Evolutionary conservation across 441 rosid species (phyloP).

Genomic region (Mallotus japonicus): DNA sequence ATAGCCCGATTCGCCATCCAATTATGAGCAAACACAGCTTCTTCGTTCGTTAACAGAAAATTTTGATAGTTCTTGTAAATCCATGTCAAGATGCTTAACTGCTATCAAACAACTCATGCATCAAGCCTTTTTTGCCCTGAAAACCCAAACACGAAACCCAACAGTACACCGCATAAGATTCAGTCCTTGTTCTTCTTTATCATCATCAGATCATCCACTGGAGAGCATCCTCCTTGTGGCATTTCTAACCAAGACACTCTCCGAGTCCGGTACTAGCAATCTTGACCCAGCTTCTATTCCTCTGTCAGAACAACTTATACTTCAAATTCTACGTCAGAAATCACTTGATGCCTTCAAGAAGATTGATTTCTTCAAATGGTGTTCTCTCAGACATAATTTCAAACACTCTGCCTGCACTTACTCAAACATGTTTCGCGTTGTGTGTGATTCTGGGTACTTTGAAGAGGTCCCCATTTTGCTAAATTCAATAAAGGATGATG

Average conservation of each 20-base stretch:
- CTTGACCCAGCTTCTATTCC: conserved; percentile 58
- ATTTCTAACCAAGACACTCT: conserved; percentile 57
- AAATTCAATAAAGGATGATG: conserved; percentile 57
- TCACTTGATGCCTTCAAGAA: conserved; percentile 56
- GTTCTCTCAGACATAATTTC: conserved; percentile 52
- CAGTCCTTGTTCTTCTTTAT: conserved; percentile 5
- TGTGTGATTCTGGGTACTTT: conserved; percentile 53
- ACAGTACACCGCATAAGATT: conserved; percentile 6
- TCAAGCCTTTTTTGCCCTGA: background rate
- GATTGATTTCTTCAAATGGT: conserved; percentile 70
- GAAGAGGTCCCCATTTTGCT: conserved; percentile 59
- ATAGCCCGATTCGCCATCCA: background rate
- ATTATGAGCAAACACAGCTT: no score
- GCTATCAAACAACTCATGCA: conserved; percentile 7
- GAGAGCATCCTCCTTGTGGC: conserved; percentile 56
- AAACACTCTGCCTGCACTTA: conserved; percentile 60
- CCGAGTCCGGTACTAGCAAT: conserved; percentile 53
- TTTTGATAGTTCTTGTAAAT: background rate
- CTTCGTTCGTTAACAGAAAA: background rate
- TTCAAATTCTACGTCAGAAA: conserved; percentile 53
- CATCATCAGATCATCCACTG: conserved; percentile 32
- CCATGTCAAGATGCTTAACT: conserved; percentile 26
- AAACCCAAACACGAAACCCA: background rate
- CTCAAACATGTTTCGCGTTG: conserved; percentile 56
- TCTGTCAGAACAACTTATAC: conserved; percentile 59